Base-by-base conservation (phyloP, 306 rosid species). In the Glycine soja region DNA sequence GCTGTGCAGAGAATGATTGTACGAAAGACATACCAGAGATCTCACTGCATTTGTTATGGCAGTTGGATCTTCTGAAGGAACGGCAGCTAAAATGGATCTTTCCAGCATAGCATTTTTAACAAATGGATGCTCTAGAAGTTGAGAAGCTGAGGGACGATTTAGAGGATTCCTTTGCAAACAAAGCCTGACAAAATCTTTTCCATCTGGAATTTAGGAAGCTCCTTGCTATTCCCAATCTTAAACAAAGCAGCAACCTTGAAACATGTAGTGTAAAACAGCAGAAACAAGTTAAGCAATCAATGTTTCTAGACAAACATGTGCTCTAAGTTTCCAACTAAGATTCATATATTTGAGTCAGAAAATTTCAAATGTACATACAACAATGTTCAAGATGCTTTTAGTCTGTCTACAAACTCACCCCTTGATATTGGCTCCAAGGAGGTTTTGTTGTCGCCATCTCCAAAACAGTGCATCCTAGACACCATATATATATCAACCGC, bases 361-460 rank as follows among this genome's bases (percentile, higher is more conserved):
- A 70, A 64, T 72, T 43, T 43, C 83, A 86, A 85, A 85, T 63
- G 80, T 63, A 86, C 30, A 82, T 59, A 77, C 42, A 64, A 69
- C 48, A 61, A 13, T 43, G 63, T 76, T 57, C 65, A 56, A 64
- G 68, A 59, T 62, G 47, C 52, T 69, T 61, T 75, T 19, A 80
- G 70, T 64, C 71, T 42, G 46, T 56, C 73, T 50, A 68, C 74
- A 50, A 78, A 54, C 43, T 67, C 80, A 85, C 98, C 91, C 98
- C 97, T 90, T 94, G 97, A 72, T 88, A 90, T 81, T 94, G 97
- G 84, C 97, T 89, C 98, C 98, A 94, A 70, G 98, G 98, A 52
- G 98, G 98, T 79, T 92, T 94, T 75, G 97, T 78, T 2, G 97
- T 94, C 18, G 97, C 97, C 98, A 94, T 94, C 87, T 94, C 98